These are phyloP conservation scores for Aspergillus clavatus DNA, from an alignment of 2,329 filamentous ascomycete genomes.

Conservation along the genomic window DNA sequence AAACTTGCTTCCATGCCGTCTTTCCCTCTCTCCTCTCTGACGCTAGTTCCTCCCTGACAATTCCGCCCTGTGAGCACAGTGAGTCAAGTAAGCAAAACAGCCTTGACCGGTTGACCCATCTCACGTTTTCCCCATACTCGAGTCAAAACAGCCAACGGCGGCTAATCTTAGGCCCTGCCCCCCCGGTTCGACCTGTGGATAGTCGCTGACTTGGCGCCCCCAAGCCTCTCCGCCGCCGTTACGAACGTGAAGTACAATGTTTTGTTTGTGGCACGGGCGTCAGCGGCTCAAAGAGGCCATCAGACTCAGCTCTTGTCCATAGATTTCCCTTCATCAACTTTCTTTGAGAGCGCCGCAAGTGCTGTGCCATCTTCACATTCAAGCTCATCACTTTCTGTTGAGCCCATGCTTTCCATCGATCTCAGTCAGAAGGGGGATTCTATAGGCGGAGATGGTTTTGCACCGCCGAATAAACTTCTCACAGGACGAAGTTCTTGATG, in stretches of 20 bases:
- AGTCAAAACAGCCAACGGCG: conserved; percentile 22
- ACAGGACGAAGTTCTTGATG: background rate
- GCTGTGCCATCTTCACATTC: conserved; percentile 9
- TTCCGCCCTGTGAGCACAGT: background rate
- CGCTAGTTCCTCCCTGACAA: background rate
- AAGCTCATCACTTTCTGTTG: conserved; percentile 5
- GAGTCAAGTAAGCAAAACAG: background rate
- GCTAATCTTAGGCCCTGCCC: conserved; percentile 17
- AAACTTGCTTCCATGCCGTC: too few species aligned
- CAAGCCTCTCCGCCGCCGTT: conserved; percentile 14
- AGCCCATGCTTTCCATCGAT: background rate
- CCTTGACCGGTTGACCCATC: conserved; percentile 1
- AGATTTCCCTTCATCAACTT: conserved; percentile 1
- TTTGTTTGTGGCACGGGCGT: conserved; percentile 10
- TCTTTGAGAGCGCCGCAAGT: conserved; percentile 8
- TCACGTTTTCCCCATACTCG: conserved; percentile 1
- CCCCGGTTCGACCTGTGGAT: conserved; percentile 12
- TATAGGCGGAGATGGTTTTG: conserved; percentile 17
- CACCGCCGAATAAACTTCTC: conserved; percentile 8
- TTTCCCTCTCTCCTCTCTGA: too few species aligned
- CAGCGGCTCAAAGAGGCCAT: conserved; percentile 12
- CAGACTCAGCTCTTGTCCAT: conserved; percentile 1
- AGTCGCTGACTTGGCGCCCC: conserved; percentile 25
- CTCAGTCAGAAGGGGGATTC: conserved; percentile 9
- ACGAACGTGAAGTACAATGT: conserved; percentile 5